These are phyloP conservation scores for Colletotrichum horii DNA, from an alignment of 2,329 filamentous ascomycete genomes.

Conservation along the genomic window DNA sequence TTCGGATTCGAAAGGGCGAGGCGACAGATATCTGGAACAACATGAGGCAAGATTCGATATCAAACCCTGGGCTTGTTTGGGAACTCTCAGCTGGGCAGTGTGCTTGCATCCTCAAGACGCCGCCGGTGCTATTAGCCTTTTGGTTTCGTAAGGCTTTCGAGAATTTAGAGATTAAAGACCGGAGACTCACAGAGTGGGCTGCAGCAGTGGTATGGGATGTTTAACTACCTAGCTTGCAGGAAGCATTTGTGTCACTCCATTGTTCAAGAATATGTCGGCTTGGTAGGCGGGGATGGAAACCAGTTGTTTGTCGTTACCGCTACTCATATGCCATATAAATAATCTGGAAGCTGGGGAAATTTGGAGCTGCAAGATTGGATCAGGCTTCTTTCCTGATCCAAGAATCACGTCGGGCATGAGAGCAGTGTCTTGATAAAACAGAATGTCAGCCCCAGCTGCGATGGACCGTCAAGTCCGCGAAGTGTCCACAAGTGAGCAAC, in stretches of 20 bases:
- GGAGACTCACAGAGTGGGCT: fast-evolving
- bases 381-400: no score
- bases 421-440: no score
- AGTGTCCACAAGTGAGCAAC: fast-evolving
- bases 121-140: no score
- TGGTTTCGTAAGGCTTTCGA: no score
- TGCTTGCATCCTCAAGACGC: no score
- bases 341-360: fast-evolving
- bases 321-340: neutral
- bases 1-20: neutral
- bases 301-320: fast-evolving
- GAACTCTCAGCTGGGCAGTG: neutral
- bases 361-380: neutral
- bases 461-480: fast-evolving
- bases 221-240: neutral
- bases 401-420: no score
- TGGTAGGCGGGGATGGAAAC: no score
- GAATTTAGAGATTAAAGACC: no score
- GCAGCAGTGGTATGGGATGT: no score
- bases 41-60: neutral
- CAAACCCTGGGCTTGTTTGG: neutral
- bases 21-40: neutral
- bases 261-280: neutral
- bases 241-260: neutral
- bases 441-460: no score